Base-by-base conservation (phyloP, 2,329 filamentous ascomycete genomes). In the Ophiostoma triangulosporum region DNA sequence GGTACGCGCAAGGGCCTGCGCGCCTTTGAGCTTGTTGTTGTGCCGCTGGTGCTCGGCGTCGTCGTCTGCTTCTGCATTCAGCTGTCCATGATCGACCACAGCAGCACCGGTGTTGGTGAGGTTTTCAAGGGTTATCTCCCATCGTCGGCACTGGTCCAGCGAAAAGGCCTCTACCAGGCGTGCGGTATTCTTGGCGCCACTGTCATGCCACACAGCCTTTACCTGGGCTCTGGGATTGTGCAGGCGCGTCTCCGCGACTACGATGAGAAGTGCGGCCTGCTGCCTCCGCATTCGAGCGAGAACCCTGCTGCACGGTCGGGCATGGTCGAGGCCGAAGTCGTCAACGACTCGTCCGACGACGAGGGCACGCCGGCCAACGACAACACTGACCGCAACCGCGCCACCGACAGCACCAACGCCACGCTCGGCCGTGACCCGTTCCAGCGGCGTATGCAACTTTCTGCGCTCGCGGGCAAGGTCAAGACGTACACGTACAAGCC, bases 111-210 rank as follows among this genome's bases (percentile, higher is more conserved):
- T 27, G 69, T 77, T 1, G 76, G 76, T 1, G 71, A 82, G 15
- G 79, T 86, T 2, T 81, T 86, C 62, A 69, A 66, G 33, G 83
- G 83, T 17, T 86, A 82, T 59, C 63, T 86, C 17, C 83, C 83
- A 0, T 84, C 80, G 0, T 68, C 68, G 40, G 71, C 75, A 3
- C 64, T 86, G 1, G 68, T 83, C 1, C 67, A 84, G 62, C 72
- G 74, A 1, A 62, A 80, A 61, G 82, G 74, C 67, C 59, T 68
- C 0, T 86, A 85, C 63, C 81, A 86, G 65, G 77, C 84, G 1
- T 89, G 85, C 58, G 85, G 85, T 51, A 89, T 89, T 54, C 71
- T 89, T 0, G 85, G 85, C 2, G 85, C 85, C 3, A 89, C 85
- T 0, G 83, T 85, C 24, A 84, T 85, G 81, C 81, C 81, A 4